Evolutionary conservation across 257 asterid genomes (phyloP).

Genomic region (Capsicum pubescens): DNA sequence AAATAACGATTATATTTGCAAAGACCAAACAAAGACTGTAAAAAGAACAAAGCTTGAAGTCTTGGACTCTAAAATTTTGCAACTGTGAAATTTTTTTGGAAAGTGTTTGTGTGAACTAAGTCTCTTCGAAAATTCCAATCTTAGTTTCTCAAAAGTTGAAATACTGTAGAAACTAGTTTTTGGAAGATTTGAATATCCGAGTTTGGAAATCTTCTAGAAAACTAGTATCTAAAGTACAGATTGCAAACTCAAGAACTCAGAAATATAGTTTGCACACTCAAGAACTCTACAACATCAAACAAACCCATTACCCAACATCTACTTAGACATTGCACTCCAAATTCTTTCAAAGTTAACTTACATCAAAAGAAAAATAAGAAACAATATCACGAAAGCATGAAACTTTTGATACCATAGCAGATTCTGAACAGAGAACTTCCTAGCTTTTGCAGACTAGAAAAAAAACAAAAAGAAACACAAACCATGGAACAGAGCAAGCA

Average conservation of each 20-base stretch:
- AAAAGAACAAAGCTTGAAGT: no score
- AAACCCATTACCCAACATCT: not conserved
- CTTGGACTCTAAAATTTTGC: no score
- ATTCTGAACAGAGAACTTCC: constrained; percentile 1
- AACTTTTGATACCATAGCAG: not conserved
- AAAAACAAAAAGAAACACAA: not conserved
- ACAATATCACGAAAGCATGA: not conserved
- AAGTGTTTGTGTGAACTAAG: not conserved
- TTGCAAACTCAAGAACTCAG: no score
- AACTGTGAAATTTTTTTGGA: no score
- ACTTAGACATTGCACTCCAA: not conserved
- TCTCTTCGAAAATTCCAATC: no score
- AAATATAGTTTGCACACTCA: not conserved
- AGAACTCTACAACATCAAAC: not conserved
- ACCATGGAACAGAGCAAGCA: not conserved
- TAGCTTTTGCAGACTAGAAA: not conserved
- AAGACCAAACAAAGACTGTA: not conserved
- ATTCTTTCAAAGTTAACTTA: not conserved
- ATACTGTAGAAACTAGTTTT: not conserved
- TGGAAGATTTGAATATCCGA: not conserved
- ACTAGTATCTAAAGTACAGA: no score
- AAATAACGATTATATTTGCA: not conserved
- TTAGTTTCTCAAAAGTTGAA: not conserved
- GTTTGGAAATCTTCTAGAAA: no score
- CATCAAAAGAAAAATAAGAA: not conserved